Evolutionary conservation across 495 filamentous ascomycete species (phyloP).

Genomic region (Talaromyces thailandensis): DNA sequence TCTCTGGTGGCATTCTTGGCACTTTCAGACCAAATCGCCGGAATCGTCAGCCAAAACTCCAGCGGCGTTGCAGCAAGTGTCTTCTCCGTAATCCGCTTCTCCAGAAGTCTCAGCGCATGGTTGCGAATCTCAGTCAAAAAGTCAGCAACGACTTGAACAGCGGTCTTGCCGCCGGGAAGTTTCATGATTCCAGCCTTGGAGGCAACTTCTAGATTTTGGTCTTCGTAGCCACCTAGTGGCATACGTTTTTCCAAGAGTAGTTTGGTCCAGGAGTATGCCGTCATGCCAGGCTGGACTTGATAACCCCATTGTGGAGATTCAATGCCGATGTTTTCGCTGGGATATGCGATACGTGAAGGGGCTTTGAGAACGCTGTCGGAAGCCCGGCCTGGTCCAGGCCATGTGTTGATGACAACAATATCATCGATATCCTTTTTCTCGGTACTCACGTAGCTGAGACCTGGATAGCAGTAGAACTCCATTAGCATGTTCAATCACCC

Average conservation of each 20-base stretch:
- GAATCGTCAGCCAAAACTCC: slow-evolving; percentile 41
- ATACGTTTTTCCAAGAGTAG: slow-evolving; percentile 11
- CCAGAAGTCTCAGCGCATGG: slow-evolving; percentile 29
- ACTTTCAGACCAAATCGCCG: slow-evolving; percentile 45
- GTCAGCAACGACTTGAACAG: slow-evolving; percentile 23
- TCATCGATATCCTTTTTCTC: slow-evolving; percentile 5
- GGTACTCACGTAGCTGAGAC: slow-evolving; percentile 8
- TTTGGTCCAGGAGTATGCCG: slow-evolving; percentile 13
- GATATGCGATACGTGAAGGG: slow-evolving; percentile 11
- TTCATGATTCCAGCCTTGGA: slow-evolving; percentile 2
- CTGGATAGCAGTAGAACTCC: neutral
- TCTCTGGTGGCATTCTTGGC: slow-evolving; percentile 37
- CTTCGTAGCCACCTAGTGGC: slow-evolving; percentile 9
- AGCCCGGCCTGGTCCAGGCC: slow-evolving; percentile 8
- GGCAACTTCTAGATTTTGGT: neutral
- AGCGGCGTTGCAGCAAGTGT: slow-evolving; percentile 22
- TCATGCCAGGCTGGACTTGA: slow-evolving; percentile 9
- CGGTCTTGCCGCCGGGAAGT: slow-evolving; percentile 10
- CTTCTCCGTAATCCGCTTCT: slow-evolving; percentile 12
- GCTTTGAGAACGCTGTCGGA: slow-evolving; percentile 7
- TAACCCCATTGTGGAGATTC: slow-evolving; percentile 10
- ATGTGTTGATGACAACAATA: slow-evolving; percentile 9
- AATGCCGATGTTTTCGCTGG: slow-evolving; percentile 1
- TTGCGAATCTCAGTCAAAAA: slow-evolving; percentile 35
- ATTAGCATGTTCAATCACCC: neutral